Percentiles rank a stretch among this genome's conserved stretches.
Conservation (phyloP, 306 rosid species). For the Lathyrus aphaca region DNA sequence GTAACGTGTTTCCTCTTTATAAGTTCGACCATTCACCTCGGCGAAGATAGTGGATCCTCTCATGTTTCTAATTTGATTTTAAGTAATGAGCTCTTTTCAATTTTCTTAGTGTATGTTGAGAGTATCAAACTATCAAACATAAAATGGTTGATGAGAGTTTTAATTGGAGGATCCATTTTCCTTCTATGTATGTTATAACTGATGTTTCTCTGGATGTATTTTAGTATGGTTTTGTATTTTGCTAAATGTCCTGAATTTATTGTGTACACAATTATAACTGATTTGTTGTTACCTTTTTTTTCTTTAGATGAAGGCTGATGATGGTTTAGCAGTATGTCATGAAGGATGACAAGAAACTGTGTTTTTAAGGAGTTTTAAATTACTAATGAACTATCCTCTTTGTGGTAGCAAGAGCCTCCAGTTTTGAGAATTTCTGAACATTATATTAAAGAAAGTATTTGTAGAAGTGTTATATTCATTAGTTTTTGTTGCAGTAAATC, state of each 20-base stretch:
- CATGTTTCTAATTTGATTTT: not conserved
- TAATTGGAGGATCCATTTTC: not conserved
- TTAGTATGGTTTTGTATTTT: constrained; percentile 31
- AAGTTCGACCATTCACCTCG: not conserved
- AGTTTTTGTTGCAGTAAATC: constrained; percentile 4
- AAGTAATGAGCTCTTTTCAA: not conserved
- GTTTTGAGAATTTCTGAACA: constrained; percentile 27
- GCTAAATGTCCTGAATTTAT: not conserved
- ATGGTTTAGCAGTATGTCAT: not conserved
- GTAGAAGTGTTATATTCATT: not conserved
- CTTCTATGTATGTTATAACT: not conserved
- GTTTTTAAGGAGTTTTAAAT: not conserved
- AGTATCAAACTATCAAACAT: not conserved
- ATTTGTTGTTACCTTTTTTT: constrained; percentile 4
- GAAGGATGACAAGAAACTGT: not conserved
- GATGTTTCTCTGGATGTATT: not conserved
- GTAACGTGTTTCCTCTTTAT: constrained; percentile 5
- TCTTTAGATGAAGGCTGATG: constrained; percentile 16
- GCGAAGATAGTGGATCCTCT: not conserved
- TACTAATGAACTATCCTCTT: constrained; percentile 2
- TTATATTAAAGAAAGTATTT: constrained; percentile 2
- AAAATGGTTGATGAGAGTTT: not conserved
- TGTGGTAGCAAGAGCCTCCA: not conserved
- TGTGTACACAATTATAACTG: not conserved
- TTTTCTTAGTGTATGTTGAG: not conserved